Evolutionary conservation across 2,329 filamentous ascomycete genomes (phyloP).

Genomic region (Fusarium sp.): DNA sequence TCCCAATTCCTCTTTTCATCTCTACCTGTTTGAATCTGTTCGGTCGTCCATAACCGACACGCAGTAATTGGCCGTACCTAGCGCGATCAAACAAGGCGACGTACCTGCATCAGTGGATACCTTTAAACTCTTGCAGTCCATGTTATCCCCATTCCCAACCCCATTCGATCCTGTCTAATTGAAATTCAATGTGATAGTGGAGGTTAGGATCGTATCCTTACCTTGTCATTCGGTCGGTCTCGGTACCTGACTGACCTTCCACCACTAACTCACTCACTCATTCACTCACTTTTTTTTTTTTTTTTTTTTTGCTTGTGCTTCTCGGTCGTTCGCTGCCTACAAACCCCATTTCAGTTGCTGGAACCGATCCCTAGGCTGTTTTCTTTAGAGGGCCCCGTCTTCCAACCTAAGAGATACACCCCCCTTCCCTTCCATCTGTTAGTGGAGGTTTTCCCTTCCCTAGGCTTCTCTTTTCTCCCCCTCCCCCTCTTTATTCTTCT

Average conservation of each 20-base stretch:
- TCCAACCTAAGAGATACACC: constrained; percentile 18
- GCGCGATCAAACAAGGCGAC: constrained; percentile 41
- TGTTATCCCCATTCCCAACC: neutral
- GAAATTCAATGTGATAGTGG: neutral
- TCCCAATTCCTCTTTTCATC: neutral
- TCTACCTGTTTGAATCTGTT: constrained; percentile 28
- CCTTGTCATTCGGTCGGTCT: neutral
- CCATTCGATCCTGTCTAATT: neutral
- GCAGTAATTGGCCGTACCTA: constrained; percentile 31
- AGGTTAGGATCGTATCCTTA: neutral
- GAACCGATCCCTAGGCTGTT: constrained; percentile 21
- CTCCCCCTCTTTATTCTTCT: constrained; percentile 32
- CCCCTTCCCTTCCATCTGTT: constrained; percentile 15
- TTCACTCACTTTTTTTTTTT: neutral
- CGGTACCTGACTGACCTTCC: constrained; percentile 1
- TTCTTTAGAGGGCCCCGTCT: neutral
- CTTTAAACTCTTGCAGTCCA: constrained; percentile 8
- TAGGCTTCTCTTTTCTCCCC: constrained; percentile 1
- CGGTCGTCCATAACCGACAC: constrained; percentile 23
- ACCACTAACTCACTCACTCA: neutral
- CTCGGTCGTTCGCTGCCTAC: neutral
- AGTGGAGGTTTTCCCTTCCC: constrained; percentile 6
- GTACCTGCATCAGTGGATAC: constrained; percentile 42
- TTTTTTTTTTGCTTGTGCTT: constrained; percentile 17
- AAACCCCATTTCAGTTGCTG: constrained; percentile 18